Conservation (phyloP, 108 stramenopile genomes). For the Cyclotella choctawhatcheeana region DNA sequence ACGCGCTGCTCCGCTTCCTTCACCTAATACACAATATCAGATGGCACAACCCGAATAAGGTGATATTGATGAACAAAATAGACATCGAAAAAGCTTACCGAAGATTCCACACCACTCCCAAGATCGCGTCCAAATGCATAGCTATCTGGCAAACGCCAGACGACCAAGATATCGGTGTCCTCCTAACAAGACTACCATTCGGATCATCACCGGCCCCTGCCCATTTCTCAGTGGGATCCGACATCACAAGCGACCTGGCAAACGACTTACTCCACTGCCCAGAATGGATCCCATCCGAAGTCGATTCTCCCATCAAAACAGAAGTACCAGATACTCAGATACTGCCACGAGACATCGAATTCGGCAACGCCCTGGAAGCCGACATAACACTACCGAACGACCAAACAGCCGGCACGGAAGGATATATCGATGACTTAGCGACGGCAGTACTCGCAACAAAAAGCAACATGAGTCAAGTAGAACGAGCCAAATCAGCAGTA, state of each 20-base stretch:
- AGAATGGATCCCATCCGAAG: not conserved
- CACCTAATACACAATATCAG: conserved; percentile 24
- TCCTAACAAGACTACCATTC: conserved; percentile 22
- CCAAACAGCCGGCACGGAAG: not conserved
- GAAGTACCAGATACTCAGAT: not conserved
- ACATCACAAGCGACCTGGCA: conserved; percentile 22
- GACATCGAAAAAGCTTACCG: conserved; percentile 31
- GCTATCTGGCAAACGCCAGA: not conserved
- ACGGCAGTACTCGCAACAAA: conserved; percentile 3
- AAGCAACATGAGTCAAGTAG: not conserved
- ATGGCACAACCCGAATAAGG: conserved; percentile 6
- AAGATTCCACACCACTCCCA: conserved; percentile 5
- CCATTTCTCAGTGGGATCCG: conserved; percentile 12
- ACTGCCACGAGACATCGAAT: not conserved
- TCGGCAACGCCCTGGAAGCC: conserved; percentile 1
- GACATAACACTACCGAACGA: not conserved
- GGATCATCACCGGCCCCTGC: conserved; percentile 23
- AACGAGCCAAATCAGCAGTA: not conserved
- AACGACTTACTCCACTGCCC: conserved; percentile 10
- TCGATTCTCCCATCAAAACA: conserved; percentile 5
- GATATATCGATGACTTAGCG: conserved; percentile 13
- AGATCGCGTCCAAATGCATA: conserved; percentile 3
- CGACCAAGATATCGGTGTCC: conserved; percentile 4
- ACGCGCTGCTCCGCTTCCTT: not conserved
- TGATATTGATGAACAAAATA: conserved; percentile 18